phyloP scores from a whole-genome alignment of 2,329 filamentous ascomycete genomes.

The Tolypocladium nubicola region DNA sequence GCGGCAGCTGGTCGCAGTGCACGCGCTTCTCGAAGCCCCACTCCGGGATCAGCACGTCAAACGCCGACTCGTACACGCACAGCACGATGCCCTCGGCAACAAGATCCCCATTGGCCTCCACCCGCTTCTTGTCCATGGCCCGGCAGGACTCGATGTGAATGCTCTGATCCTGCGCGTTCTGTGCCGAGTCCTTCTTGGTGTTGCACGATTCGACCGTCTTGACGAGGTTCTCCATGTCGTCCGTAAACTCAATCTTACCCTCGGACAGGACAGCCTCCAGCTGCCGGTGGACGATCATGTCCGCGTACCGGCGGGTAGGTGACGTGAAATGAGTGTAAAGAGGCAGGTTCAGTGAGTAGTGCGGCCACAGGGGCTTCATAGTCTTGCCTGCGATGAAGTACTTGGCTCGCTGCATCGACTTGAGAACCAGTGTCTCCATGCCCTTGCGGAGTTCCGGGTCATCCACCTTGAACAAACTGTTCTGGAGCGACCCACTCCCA shows the following conservation, averaged over 20 bases:
- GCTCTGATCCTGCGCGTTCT: conserved; percentile 96
- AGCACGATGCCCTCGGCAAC: conserved; percentile 94
- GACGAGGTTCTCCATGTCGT: conserved; percentile 76
- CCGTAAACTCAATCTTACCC: conserved; percentile 71
- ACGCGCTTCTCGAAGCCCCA: conserved; percentile 99
- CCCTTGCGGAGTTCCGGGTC: conserved; percentile 87
- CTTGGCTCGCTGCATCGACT: conserved; percentile 93
- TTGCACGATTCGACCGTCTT: conserved; percentile 96
- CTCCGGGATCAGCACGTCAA: conserved; percentile 94
- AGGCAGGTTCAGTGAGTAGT: conserved; percentile 87
- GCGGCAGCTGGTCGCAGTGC: conserved; percentile 91
- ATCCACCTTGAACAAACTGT: conserved; percentile 87
- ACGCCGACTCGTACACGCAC: conserved; percentile 96
- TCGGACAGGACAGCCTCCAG: conserved; percentile 78
- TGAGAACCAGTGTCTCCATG: conserved; percentile 92
- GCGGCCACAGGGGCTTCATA: conserved; percentile 64
- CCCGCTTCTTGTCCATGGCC: conserved; percentile 84
- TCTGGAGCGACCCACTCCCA: conserved; percentile 85
- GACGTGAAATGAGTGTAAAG: conserved; percentile 97
- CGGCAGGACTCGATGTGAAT: conserved; percentile 97
- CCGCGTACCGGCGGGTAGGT: conserved; percentile 87
- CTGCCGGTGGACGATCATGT: conserved; percentile 92
- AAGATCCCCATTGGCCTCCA: conserved; percentile 79
- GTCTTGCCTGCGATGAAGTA: conserved; percentile 83
- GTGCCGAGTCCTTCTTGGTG: conserved; percentile 97